Conservation (phyloP, 1,139 yeast species). For the Scheffersomyces parashehatae region DNA sequence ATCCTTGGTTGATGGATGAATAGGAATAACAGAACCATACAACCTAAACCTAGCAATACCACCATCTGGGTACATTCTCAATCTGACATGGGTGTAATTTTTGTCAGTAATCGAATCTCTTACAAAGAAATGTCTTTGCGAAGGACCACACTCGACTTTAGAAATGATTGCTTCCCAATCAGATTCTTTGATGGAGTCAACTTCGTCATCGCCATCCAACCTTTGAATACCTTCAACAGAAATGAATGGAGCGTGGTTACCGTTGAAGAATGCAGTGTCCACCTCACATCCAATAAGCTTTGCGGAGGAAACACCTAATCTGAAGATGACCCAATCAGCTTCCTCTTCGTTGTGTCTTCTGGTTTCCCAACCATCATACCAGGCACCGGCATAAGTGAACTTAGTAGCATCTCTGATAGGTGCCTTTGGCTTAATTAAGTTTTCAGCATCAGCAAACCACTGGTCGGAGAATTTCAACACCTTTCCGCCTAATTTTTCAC, state of each 20-base stretch:
- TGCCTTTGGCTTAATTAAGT: slow-evolving; percentile 74
- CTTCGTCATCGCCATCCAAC: slow-evolving; percentile 30
- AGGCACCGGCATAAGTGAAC: slow-evolving; percentile 85
- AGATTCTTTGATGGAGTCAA: slow-evolving; percentile 22
- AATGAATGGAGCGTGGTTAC: slow-evolving; percentile 90
- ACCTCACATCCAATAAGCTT: slow-evolving; percentile 78
- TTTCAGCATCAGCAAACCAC: slow-evolving; percentile 94
- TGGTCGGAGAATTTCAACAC: slow-evolving; percentile 75
- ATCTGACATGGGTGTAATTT: slow-evolving; percentile 74
- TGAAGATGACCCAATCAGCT: slow-evolving; percentile 83
- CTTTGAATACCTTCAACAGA: slow-evolving; percentile 69
- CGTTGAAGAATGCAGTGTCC: slow-evolving; percentile 90
- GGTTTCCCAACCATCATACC: slow-evolving; percentile 99
- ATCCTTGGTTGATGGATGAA: slow-evolving; percentile 48
- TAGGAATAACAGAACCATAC: slow-evolving; percentile 78
- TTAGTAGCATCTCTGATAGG: slow-evolving; percentile 80
- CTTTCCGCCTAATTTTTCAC: slow-evolving; percentile 78
- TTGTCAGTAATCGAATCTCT: slow-evolving; percentile 58
- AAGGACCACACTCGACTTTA: slow-evolving; percentile 81
- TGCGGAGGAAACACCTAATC: slow-evolving; percentile 84
- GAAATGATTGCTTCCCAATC: slow-evolving; percentile 73
- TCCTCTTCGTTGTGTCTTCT: slow-evolving; percentile 84
- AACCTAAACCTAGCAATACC: slow-evolving; percentile 93
- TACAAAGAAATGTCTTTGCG: slow-evolving; percentile 78
- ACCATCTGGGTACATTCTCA: slow-evolving; percentile 95